Evolutionary conservation across 768 basidiomycete species (phyloP).

Genomic region (Lentinula raphanica): DNA sequence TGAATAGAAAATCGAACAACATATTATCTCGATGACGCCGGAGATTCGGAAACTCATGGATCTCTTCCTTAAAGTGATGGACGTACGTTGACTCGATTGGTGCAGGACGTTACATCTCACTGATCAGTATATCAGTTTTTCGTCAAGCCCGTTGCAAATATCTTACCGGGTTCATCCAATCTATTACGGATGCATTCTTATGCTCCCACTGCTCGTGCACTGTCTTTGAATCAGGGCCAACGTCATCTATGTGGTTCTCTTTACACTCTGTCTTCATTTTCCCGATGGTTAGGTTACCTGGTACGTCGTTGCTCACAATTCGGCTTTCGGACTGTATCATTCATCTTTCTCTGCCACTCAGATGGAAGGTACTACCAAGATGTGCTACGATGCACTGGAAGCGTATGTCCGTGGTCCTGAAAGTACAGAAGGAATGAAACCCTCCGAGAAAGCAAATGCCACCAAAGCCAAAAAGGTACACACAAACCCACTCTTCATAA

Average conservation of each 20-base stretch:
- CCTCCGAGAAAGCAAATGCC: constrained; percentile 28
- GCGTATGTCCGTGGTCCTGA: constrained; percentile 39
- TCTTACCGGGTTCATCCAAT: constrained; percentile 36
- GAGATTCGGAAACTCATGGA: constrained; percentile 63
- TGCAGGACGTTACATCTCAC: constrained; percentile 18
- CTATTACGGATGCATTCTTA: constrained; percentile 66
- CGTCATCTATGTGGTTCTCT: constrained; percentile 9
- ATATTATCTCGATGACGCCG: constrained; percentile 69
- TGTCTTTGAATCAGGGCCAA: constrained; percentile 6
- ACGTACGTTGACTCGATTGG: constrained; percentile 37
- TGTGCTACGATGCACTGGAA: constrained; percentile 67
- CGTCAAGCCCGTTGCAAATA: constrained; percentile 35
- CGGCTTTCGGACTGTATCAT: background rate
- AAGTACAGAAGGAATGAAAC: constrained; percentile 16
- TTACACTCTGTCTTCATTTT: constrained; percentile 33
- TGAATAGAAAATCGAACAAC: constrained; percentile 58
- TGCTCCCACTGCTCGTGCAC: constrained; percentile 29
- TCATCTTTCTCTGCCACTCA: constrained; percentile 23
- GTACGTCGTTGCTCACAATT: constrained; percentile 46
- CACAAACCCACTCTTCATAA: constrained; percentile 56
- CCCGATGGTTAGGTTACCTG: constrained; percentile 84
- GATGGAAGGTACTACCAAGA: constrained; percentile 78
- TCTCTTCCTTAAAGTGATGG: constrained; percentile 67
- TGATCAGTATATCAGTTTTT: constrained; percentile 24
- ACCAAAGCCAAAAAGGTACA: constrained; percentile 41